Percentiles rank a stretch among this genome's conserved stretches.
Conservation (phyloP, 352 stramenopile genomes). For the Globisporangium parvum region DNA sequence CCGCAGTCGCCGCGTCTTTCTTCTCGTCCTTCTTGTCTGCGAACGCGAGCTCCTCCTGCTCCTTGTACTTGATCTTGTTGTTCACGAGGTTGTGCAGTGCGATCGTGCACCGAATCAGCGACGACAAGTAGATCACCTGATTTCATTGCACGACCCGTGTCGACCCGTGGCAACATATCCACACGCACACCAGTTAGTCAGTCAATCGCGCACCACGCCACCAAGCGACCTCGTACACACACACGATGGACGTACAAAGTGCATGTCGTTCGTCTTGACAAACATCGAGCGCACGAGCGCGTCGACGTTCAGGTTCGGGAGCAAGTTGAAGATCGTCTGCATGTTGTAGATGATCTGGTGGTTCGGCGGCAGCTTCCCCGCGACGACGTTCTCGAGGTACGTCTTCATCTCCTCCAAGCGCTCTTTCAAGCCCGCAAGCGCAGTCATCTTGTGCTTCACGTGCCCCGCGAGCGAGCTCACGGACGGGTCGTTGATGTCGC, state of each 20-base stretch:
- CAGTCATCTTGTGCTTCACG: slow-evolving; percentile 98
- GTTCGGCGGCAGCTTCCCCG: slow-evolving; percentile 65
- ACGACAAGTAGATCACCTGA: slow-evolving; percentile 96
- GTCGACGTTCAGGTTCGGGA: slow-evolving; percentile 98
- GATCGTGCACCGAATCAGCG: slow-evolving; percentile 97
- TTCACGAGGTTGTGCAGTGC: slow-evolving; percentile 98
- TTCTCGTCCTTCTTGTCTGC: slow-evolving; percentile 69
- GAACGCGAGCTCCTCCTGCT: slow-evolving; percentile 73
- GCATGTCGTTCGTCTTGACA: slow-evolving; percentile 99
- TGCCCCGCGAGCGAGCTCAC: slow-evolving; percentile 96
- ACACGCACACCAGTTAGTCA: not conserved
- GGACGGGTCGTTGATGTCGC: slow-evolving; percentile 99
- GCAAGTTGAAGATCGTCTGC: slow-evolving; percentile 99
- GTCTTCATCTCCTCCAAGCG: slow-evolving; percentile 97
- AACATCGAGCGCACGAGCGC: slow-evolving; percentile 96
- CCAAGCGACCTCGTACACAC: too few species aligned
- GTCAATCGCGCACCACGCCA: too few species aligned
- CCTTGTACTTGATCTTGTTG: slow-evolving; percentile 98
- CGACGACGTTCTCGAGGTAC: slow-evolving; percentile 94
- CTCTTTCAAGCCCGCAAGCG: slow-evolving; percentile 90
- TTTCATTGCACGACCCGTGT: not conserved
- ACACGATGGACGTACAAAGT: slow-evolving; percentile 94
- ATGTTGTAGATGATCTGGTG: slow-evolving; percentile 99
- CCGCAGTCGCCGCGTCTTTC: slow-evolving; percentile 24
- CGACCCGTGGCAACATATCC: not conserved